Percentiles rank a stretch among this genome's conserved stretches.
Evolutionary conservation across 2,329 filamentous ascomycete species (phyloP).

Genomic region (Passalora sequoiae): DNA sequence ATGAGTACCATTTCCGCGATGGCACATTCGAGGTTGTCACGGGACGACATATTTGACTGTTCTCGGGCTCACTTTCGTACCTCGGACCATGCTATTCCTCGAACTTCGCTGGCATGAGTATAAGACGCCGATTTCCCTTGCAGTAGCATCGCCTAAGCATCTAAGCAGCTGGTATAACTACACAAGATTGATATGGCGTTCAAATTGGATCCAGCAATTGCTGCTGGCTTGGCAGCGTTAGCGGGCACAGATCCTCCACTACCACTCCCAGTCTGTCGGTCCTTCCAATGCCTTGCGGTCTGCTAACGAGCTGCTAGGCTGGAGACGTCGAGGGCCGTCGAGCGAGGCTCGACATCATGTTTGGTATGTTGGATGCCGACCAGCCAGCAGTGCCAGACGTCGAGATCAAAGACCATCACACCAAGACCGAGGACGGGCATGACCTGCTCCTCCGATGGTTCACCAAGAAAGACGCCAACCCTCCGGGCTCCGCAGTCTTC

Average conservation of each 20-base stretch:
- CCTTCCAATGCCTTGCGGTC: no score
- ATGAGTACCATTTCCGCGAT: no score
- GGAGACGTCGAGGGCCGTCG: constrained; percentile 1
- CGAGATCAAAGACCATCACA: constrained; percentile 13
- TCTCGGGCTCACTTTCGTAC: no score
- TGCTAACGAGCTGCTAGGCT: no score
- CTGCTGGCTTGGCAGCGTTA: not conserved
- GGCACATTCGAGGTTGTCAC: no score
- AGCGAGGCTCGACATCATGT: not conserved
- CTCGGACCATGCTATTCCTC: no score
- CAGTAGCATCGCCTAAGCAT: no score
- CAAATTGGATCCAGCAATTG: not conserved
- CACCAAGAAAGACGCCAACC: constrained; percentile 10
- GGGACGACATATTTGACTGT: no score
- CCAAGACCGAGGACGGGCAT: constrained; percentile 17
- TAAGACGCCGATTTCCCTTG: no score
- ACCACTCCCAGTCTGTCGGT: constrained; percentile 3
- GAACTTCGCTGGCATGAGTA: no score
- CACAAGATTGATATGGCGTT: no score
- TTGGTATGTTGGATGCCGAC: not conserved
- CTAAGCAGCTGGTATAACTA: no score
- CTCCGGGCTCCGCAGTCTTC: constrained; percentile 27
- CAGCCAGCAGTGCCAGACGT: not conserved
- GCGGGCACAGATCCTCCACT: constrained; percentile 3
- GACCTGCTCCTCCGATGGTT: constrained; percentile 21